A percentile compares a stretch with the other conserved stretches of the same genome.
Conservation (phyloP, 129 eudicot genomes). For the Pulicaria dysenterica region DNA sequence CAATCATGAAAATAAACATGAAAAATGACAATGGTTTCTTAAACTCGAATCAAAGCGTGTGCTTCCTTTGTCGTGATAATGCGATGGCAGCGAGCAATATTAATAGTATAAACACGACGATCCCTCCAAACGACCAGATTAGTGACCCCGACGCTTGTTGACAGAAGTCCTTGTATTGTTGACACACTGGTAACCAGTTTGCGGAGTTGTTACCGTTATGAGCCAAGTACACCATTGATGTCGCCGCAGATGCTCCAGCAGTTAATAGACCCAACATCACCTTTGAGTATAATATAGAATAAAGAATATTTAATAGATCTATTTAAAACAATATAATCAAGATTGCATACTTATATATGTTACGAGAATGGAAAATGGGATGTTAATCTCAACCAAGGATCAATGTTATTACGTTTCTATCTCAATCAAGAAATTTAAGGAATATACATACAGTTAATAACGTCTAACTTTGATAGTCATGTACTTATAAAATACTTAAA, state of each 20-base stretch:
- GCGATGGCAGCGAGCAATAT: slow-evolving; percentile 59
- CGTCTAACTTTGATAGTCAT: too few relatives aligned
- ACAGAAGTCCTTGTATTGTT: slow-evolving; percentile 56
- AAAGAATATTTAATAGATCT: neutral
- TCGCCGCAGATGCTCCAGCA: slow-evolving; percentile 72
- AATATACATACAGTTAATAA: too few relatives aligned
- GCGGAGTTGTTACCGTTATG: slow-evolving; percentile 67
- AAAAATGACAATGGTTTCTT: neutral
- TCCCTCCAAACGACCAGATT: slow-evolving; percentile 65
- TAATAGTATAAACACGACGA: slow-evolving; percentile 48
- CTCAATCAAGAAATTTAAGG: too few relatives aligned
- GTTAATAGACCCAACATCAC: slow-evolving; percentile 54
- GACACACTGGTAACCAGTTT: slow-evolving; percentile 75
- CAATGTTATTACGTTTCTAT: too few relatives aligned
- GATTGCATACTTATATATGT: too few relatives aligned
- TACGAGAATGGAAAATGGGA: too few relatives aligned
- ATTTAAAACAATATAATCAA: too few relatives aligned
- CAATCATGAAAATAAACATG: slow-evolving; percentile 1
- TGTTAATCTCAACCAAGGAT: too few relatives aligned
- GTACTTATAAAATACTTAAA: too few relatives aligned
- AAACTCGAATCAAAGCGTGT: slow-evolving; percentile 16
- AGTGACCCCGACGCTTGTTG: slow-evolving; percentile 62
- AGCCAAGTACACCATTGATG: slow-evolving; percentile 78
- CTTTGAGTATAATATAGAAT: slow-evolving; percentile 29
- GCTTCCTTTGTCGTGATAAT: slow-evolving; percentile 36